Evolutionary conservation across 2,329 filamentous ascomycete genomes (phyloP), one percentile per base, ranked within the genome.

Genomic region (Neonectria magnoliae): DNA sequence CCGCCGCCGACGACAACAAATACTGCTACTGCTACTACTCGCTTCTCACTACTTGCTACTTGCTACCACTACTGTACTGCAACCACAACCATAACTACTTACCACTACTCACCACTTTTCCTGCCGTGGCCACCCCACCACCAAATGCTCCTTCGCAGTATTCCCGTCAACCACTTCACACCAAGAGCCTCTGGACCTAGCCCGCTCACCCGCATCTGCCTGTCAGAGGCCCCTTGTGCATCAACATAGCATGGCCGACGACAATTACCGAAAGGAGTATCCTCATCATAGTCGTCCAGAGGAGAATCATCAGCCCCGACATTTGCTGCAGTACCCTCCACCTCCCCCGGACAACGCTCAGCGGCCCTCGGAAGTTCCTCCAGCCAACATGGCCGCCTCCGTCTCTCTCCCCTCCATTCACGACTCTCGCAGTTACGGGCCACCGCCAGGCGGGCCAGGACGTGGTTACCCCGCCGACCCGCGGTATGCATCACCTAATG

Each of bases 381-480:
- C 73, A 70, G 58, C 68, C 68, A 78, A 69, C 68, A 84, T 84
- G 80, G 81, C 82, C 57, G 74, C 80, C 54, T 77, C 79, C 62
- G 80, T 84, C 63, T 84, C 80, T 64, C 76, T 85, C 36, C 84
- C 85, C 1, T 82, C 84, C 18, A 86, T 87, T 57, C 80, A 85
- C 58, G 84, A 85, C 70, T 75, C 80, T 51, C 77, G 81, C 61
- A 67, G 71, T 18, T 81, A 81, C 60, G 74, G 75, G 10, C 70
- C 76, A 47, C 78, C 74, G 48, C 70, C 74, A 51, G 68, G 68
- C 51, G 70, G 76, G 18, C 76, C 77, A 64, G 75, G 74, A 42
- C 77, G 75, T 53, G 76, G 76, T 41, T 80, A 78, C 56, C 63
- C 72, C 20, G 64, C 70, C n/a, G 77, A 80, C 60, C 73, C 76